Base-by-base conservation (phyloP, 2,329 filamentous ascomycete species). In the Ophiocordyceps camponoti-leonardi region DNA sequence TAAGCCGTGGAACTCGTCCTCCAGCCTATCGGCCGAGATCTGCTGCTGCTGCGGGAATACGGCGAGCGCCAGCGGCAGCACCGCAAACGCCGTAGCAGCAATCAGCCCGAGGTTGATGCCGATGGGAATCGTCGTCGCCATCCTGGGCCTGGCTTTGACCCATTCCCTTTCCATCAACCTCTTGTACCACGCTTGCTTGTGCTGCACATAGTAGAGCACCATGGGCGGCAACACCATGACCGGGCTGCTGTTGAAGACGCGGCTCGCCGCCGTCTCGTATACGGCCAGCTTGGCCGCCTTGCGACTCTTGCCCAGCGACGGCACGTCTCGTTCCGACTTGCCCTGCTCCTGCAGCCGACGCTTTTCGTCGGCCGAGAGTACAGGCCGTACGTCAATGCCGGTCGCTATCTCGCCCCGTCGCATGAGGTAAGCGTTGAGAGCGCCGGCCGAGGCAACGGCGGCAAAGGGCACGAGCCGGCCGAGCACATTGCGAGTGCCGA, bases 191-290 rank as follows among this genome's bases (percentile, higher is more conserved):
- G 57, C 55, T 52, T 62, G 59, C 54, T 60, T 63, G 28, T 56
- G 54, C 71, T 98, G 88, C 54, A 98, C 68, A 53, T 79, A 73
- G 45, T 96, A 83, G 46, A 98, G 73, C 22, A 93, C 67, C 59
- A 98, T 69, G 20, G 92, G 86, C 40, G 92, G 92, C 42, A 98
- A 71, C 14, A 94, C 87, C 92, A 98, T 98, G 67, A 98, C 92
- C 12, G 92, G 92, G 13, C 85, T 93, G 49, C 86, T 84, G 64
- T 96, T 98, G 56, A 96, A 72, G 48, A 96, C 88, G 48, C 92
- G 79, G 53, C 84, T 92, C 42, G 93, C 68, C 2, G 92, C 92
- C 43, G 92, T 98, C 70, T 98, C 90, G 49, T 80, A 83, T 1
- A 98, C 92, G 12, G 92, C 92, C 19, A 96, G 64, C 26, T 80